Percentiles rank a stretch among this genome's conserved stretches.
Conservation (phyloP, 1,284 basidiomycete genomes). For the Ceratobasidium sp. region DNA sequence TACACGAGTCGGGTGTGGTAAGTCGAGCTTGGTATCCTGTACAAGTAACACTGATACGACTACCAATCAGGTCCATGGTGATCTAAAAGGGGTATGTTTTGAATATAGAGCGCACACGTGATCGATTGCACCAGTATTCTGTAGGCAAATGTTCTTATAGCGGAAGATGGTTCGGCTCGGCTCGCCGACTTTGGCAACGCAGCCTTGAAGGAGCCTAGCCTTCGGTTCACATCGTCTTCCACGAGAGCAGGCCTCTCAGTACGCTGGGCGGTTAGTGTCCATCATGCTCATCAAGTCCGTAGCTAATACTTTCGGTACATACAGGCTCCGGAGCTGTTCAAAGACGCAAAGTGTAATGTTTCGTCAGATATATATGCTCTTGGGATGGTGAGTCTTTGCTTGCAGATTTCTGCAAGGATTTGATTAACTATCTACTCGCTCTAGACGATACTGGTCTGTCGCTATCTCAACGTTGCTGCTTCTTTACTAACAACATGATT, state of each 20-base stretch:
- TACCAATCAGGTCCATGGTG: constrained; percentile 14
- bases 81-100: constrained; percentile 20
- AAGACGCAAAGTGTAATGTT: neutral
- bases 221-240: neutral
- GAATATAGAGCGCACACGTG: too few species aligned
- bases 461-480: neutral
- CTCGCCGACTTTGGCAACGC: constrained; percentile 8
- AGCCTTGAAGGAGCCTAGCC: neutral
- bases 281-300: too few species aligned
- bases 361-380: constrained; percentile 3
- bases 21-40: neutral
- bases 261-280: neutral
- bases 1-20: neutral
- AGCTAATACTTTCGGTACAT: too few species aligned
- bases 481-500: neutral
- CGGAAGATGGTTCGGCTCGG: neutral
- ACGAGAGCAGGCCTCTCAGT: neutral
- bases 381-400: neutral
- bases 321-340: constrained; percentile 13
- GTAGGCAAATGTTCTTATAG: neutral
- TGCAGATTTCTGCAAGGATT: too few species aligned
- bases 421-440: neutral
- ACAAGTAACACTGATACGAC: neutral
- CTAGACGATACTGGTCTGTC: neutral
- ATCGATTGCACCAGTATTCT: neutral